phyloP scores from a whole-genome alignment of 177 flowering plant species.

The Vitis hybrid region DNA sequence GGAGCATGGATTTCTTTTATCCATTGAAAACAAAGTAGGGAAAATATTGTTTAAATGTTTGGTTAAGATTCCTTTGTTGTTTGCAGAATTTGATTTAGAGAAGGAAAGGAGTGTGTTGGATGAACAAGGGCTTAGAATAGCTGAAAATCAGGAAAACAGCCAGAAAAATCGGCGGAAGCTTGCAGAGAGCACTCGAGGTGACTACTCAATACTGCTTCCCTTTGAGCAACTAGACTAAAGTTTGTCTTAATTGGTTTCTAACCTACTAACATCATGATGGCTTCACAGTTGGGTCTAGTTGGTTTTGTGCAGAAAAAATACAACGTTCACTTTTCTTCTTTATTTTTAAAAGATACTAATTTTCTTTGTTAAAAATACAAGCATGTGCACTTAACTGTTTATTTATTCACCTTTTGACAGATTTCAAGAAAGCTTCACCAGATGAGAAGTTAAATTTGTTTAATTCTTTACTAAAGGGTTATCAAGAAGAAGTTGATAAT shows the following conservation, averaged over 20 bases:
- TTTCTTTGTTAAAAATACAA: neutral
- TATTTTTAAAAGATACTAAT: neutral
- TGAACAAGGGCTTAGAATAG: slow-evolving; percentile 94
- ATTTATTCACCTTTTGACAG: slow-evolving; percentile 36
- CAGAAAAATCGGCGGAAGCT: slow-evolving; percentile 94
- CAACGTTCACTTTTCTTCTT: neutral
- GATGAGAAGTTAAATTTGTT: slow-evolving; percentile 87
- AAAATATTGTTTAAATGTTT: slow-evolving; percentile 2
- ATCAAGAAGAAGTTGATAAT: slow-evolving; percentile 99
- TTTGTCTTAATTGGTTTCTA: neutral
- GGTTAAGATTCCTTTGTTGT: slow-evolving; percentile 3
- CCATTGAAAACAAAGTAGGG: neutral
- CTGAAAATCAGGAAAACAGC: slow-evolving; percentile 98
- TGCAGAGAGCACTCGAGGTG: slow-evolving; percentile 99
- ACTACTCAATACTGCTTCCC: slow-evolving; percentile 2
- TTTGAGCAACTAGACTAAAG: neutral
- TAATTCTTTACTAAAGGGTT: slow-evolving; percentile 90
- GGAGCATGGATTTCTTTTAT: neutral
- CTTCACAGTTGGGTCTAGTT: neutral
- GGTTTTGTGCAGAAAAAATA: too few relatives aligned
- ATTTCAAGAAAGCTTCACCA: slow-evolving; percentile 89
- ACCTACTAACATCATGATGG: too few relatives aligned
- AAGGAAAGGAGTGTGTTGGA: slow-evolving; percentile 83
- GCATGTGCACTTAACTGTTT: neutral
- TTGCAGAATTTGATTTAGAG: slow-evolving; percentile 92